phyloP scores from a whole-genome alignment of 1,139 yeast genomes.

The Candida sojae region DNA sequence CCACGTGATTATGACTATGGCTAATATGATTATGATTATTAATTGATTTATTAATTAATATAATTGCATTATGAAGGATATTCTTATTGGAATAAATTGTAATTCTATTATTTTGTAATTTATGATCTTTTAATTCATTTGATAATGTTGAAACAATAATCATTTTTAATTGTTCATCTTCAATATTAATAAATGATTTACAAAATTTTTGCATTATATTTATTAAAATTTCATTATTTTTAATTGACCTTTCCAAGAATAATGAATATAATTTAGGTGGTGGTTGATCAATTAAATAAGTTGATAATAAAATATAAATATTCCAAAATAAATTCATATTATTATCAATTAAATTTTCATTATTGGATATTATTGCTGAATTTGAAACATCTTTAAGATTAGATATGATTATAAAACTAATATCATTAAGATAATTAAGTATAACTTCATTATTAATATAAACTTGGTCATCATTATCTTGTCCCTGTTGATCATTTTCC shows the following conservation, averaged over 20 bases:
- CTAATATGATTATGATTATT: conserved; percentile 20
- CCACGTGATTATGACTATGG: background rate
- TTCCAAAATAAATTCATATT: conserved; percentile 43
- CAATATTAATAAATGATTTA: conserved; percentile 23
- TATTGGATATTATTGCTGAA: conserved; percentile 6
- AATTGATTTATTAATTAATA: conserved; percentile 45
- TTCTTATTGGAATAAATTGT: conserved; percentile 39
- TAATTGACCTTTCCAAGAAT: conserved; percentile 30
- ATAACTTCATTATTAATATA: conserved; percentile 36
- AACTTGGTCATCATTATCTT: conserved; percentile 10
- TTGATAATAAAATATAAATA: conserved; percentile 42
- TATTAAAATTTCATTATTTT: conserved; percentile 17
- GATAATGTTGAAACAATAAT: conserved; percentile 38
- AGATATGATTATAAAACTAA: conserved; percentile 34
- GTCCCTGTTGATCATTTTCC: conserved; percentile 1
- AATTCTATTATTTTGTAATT: conserved; percentile 20
- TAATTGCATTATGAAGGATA: conserved; percentile 48
- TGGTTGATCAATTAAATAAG: conserved; percentile 36
- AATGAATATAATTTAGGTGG: conserved; percentile 29
- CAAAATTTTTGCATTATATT: conserved; percentile 29
- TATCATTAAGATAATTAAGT: conserved; percentile 49
- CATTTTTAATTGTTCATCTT: conserved; percentile 31
- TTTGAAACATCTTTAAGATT: conserved; percentile 21
- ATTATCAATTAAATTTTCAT: conserved; percentile 22
- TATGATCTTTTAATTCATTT: conserved; percentile 42